These are phyloP conservation scores for Tolypocladium cylindrosporum DNA, from an alignment of 2,329 filamentous ascomycete genomes.

Conservation along the genomic window DNA sequence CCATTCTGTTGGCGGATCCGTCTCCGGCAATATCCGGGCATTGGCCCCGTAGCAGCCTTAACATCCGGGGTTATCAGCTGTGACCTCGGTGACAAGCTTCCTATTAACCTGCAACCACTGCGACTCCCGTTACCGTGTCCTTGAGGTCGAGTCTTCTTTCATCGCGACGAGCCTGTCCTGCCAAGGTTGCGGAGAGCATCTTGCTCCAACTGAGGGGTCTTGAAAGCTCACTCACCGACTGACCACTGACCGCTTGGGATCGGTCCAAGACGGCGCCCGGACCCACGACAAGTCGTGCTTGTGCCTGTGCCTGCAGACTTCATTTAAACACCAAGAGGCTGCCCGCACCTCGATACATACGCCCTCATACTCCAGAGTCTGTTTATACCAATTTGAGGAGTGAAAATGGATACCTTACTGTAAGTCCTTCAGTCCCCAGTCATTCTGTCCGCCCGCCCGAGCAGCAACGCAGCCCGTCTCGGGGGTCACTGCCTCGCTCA, in stretches of 20 bases:
- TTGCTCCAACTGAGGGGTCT: neutral
- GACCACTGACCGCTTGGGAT: neutral
- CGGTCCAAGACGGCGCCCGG: neutral
- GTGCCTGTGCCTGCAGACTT: neutral
- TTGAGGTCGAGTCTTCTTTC: neutral
- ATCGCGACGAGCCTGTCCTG: neutral
- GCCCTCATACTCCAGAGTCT: neutral
- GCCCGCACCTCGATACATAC: neutral
- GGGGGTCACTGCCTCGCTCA: neutral
- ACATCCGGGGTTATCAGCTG: neutral
- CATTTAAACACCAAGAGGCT: neutral
- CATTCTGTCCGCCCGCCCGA: neutral
- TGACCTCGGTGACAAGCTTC: neutral
- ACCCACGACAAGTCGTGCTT: neutral
- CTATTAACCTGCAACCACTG: neutral
- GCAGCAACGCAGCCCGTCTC: neutral
- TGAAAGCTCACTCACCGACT: neutral
- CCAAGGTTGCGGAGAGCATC: neutral
- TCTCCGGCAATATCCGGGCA: neutral
- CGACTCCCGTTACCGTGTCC: neutral
- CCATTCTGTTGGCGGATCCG: neutral
- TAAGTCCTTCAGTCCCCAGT: constrained; percentile 27
- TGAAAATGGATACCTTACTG: constrained; percentile 51
- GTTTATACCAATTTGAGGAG: neutral
- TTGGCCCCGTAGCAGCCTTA: neutral